phyloP scores from a whole-genome alignment of 306 rosid genomes.

The Echinosophora koreensis region DNA sequence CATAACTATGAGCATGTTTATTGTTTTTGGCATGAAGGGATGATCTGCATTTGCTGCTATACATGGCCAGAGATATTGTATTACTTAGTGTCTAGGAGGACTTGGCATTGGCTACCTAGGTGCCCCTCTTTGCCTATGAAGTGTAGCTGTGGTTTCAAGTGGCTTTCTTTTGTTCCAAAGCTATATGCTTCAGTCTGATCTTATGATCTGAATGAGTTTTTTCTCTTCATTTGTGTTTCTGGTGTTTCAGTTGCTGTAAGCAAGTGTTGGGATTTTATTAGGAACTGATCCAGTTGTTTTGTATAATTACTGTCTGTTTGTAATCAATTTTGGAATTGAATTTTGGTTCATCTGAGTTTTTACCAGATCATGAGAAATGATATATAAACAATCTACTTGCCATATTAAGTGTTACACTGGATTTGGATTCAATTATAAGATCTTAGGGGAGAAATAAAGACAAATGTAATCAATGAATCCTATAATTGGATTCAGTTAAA shows the following conservation, averaged over 20 bases:
- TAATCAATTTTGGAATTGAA: constrained; percentile 22
- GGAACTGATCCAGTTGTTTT: neutral
- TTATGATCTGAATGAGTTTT: neutral
- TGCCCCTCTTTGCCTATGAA: constrained; percentile 78
- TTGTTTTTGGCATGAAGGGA: constrained; percentile 92
- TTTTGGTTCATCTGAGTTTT: too few species aligned
- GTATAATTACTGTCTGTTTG: constrained; percentile 3
- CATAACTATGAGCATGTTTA: constrained; percentile 92
- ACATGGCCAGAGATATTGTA: constrained; percentile 96
- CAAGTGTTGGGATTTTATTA: neutral
- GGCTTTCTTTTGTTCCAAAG: constrained; percentile 88
- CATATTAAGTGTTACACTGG: too few species aligned
- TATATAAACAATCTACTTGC: too few species aligned
- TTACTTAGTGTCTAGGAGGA: constrained; percentile 67
- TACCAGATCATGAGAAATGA: too few species aligned
- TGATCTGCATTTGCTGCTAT: constrained; percentile 87
- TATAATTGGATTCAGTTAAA: too few species aligned
- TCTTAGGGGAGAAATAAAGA: too few species aligned
- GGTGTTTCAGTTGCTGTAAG: constrained; percentile 7
- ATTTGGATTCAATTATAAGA: too few species aligned
- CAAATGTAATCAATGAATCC: too few species aligned
- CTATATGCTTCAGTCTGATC: constrained; percentile 59
- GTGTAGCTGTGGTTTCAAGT: constrained; percentile 88
- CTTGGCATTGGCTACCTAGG: constrained; percentile 96
- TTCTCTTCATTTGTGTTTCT: neutral